Percentiles rank a stretch among this genome's conserved stretches.
Conservation (phyloP, 208 protist species). For the Trypanosoma lewisi region DNA sequence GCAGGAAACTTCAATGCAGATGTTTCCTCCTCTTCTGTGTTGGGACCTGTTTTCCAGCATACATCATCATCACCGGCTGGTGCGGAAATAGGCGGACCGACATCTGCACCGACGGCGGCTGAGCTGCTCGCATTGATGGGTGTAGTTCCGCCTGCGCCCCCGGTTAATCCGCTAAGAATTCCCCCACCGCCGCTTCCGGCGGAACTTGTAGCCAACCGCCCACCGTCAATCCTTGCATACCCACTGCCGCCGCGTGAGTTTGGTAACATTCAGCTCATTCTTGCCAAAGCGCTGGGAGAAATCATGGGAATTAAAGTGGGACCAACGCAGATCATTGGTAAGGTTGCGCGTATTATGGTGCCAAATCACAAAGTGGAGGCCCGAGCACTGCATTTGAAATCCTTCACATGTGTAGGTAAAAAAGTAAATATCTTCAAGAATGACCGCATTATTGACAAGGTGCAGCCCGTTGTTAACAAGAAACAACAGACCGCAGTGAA, state of each 20-base stretch:
- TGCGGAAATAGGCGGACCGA: background rate
- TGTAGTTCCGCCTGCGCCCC: constrained; percentile 8
- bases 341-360: constrained; percentile 78
- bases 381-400: constrained; percentile 71
- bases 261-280: constrained; percentile 65
- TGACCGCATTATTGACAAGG: constrained; percentile 83
- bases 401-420: constrained; percentile 73
- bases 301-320: constrained; percentile 79
- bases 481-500: background rate
- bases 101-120: constrained; percentile 32
- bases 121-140: constrained; percentile 73
- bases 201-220: constrained; percentile 58
- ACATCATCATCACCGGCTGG: background rate
- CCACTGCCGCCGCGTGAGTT: constrained; percentile 63
- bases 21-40: background rate
- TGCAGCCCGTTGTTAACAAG: background rate
- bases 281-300: constrained; percentile 81
- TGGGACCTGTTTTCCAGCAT: constrained; percentile 1
- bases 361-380: constrained; percentile 82
- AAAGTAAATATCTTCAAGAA: constrained; percentile 87
- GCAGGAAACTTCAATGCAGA: background rate
- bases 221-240: constrained; percentile 81
- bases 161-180: constrained; percentile 45
- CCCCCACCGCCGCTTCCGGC: constrained; percentile 78
- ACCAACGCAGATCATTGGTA: constrained; percentile 78